phyloP scores from a whole-genome alignment of 495 filamentous ascomycete species.

The Penicillium chermesinum region DNA sequence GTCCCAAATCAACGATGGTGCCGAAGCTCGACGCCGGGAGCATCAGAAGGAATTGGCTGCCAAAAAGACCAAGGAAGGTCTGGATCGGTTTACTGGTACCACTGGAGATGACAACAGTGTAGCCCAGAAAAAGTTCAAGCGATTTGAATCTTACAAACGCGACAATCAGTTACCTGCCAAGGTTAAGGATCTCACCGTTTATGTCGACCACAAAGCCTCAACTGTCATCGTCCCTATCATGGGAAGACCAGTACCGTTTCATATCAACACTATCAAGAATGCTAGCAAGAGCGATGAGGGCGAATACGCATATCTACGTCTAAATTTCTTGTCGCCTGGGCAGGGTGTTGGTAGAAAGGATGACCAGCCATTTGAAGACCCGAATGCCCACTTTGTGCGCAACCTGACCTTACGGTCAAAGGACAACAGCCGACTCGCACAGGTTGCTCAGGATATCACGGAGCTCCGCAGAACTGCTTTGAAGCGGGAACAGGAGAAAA shows the following conservation, averaged over 20 bases:
- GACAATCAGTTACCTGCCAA: constrained; percentile 87
- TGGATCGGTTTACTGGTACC: constrained; percentile 73
- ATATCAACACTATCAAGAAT: constrained; percentile 99
- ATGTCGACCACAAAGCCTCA: constrained; percentile 83
- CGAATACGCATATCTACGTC: constrained; percentile 86
- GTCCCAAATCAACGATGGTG: constrained; percentile 80
- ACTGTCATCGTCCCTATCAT: constrained; percentile 94
- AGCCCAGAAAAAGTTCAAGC: constrained; percentile 92
- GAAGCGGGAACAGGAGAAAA: constrained; percentile 94
- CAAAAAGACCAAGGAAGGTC: constrained; percentile 84
- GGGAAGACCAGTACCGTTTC: constrained; percentile 96
- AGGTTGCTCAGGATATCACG: constrained; percentile 83
- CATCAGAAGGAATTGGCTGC: constrained; percentile 87
- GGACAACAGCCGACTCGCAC: constrained; percentile 78
- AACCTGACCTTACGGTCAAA: constrained; percentile 91
- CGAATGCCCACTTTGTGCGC: constrained; percentile 89
- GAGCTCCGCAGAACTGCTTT: constrained; percentile 88
- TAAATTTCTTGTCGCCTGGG: constrained; percentile 96
- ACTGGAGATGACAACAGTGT: constrained; percentile 84
- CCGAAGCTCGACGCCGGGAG: constrained; percentile 78
- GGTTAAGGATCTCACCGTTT: constrained; percentile 77
- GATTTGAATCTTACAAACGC: constrained; percentile 97
- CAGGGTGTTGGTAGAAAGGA: constrained; percentile 98
- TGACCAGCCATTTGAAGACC: constrained; percentile 96
- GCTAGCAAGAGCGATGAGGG: constrained; percentile 92